phyloP scores from a whole-genome alignment of 192 early-diverging fungal species.

The Coemansia furcata region DNA sequence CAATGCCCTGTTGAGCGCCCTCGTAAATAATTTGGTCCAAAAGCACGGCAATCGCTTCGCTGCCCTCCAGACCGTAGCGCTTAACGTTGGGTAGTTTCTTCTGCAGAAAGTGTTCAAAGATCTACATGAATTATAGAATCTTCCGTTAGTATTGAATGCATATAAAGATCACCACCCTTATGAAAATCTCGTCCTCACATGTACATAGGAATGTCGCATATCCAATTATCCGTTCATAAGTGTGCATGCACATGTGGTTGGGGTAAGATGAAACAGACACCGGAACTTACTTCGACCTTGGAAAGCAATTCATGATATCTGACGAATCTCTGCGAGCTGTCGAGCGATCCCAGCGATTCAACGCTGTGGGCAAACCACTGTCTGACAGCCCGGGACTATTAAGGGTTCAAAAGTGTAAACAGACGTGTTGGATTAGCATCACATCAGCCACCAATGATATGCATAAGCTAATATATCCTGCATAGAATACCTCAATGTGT shows the following conservation, averaged over 20 bases:
- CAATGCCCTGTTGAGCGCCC: slow-evolving; percentile 60
- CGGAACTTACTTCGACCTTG: slow-evolving; percentile 66
- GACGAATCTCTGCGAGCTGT: slow-evolving; percentile 56
- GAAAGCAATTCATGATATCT: slow-evolving; percentile 74
- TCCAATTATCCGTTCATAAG: neutral
- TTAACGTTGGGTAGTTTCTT: slow-evolving; percentile 95
- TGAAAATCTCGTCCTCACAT: neutral
- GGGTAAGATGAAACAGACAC: neutral
- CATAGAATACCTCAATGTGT: slow-evolving; percentile 72
- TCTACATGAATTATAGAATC: slow-evolving; percentile 34
- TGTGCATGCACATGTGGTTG: neutral
- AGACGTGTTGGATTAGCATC: neutral
- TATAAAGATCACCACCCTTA: neutral
- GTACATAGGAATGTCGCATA: neutral
- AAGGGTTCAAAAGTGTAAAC: neutral
- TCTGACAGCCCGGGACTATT: neutral
- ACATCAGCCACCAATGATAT: neutral
- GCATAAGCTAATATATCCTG: slow-evolving; percentile 64
- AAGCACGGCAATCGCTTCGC: slow-evolving; percentile 91
- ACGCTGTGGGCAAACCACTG: slow-evolving; percentile 83
- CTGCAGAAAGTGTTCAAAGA: slow-evolving; percentile 97
- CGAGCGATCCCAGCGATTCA: slow-evolving; percentile 55
- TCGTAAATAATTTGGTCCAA: slow-evolving; percentile 80
- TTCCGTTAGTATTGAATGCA: neutral
- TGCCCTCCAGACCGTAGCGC: slow-evolving; percentile 96